Percentiles rank a stretch among this genome's conserved stretches.
phyloP scores from a whole-genome alignment of 371 early-diverging fungal species.

The Mortierella sp. region DNA sequence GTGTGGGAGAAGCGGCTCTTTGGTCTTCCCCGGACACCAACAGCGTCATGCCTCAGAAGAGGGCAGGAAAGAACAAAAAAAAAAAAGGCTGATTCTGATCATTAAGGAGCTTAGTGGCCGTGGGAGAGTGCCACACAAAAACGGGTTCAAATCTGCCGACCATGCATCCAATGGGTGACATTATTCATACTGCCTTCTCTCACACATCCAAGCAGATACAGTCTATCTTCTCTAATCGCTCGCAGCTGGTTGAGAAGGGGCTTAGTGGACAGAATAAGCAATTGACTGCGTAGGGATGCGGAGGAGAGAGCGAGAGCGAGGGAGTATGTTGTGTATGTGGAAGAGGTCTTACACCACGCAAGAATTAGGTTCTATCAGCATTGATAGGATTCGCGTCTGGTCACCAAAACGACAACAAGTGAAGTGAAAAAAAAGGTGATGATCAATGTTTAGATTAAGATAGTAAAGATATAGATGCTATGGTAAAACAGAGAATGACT shows the following conservation, averaged over 20 bases:
- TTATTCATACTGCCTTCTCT: neutral
- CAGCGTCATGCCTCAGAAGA: neutral
- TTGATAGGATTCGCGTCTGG: neutral
- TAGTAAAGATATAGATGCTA: neutral
- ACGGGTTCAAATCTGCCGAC: neutral
- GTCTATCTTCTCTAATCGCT: neutral
- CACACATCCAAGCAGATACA: no score
- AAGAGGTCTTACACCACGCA: no score
- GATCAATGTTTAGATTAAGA: neutral
- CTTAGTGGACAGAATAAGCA: neutral
- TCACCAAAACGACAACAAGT: neutral
- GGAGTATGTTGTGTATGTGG: neutral
- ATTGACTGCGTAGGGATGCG: no score
- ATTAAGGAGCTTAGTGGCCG: constrained; percentile 8
- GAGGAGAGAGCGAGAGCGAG: neutral
- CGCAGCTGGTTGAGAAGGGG: neutral
- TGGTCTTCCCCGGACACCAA: no score
- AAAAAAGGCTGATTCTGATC: neutral
- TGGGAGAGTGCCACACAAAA: neutral
- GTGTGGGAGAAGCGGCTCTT: no score
- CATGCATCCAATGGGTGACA: neutral
- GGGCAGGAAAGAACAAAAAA: neutral
- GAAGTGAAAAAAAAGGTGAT: neutral
- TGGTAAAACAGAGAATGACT: neutral
- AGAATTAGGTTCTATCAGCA: no score